A percentile compares a stretch with the other conserved stretches of the same genome.
phyloP scores from a whole-genome alignment of 225 moss, liverwort and hornwort species.

The Sphagnum contortum region DNA sequence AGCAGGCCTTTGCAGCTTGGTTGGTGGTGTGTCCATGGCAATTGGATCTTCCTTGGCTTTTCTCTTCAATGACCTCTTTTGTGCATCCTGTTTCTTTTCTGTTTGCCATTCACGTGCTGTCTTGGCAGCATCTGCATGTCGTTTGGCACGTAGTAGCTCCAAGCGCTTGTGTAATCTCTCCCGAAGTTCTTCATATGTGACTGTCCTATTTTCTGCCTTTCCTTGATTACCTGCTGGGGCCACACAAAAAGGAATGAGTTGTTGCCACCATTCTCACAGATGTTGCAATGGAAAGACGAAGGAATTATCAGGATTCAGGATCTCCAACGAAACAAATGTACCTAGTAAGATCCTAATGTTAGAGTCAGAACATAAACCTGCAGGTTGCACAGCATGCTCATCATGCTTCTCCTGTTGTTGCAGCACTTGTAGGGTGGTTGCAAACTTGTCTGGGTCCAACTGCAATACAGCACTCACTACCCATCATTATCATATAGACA shows the following conservation, averaged over 20 bases:
- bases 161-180: conserved; percentile 83
- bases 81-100: conserved; percentile 74
- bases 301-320: no score
- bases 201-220: conserved; percentile 48
- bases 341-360: no score
- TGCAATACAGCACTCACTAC: conserved; percentile 15
- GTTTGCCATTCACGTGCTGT: conserved; percentile 71
- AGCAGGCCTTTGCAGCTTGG: conserved; percentile 9
- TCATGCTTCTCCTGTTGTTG: conserved; percentile 54
- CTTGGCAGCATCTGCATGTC: conserved; percentile 77
- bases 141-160: conserved; percentile 71
- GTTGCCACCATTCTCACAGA: not conserved
- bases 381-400: conserved; percentile 15
- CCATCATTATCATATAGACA: no score
- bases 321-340: no score
- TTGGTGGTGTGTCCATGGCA: conserved; percentile 10
- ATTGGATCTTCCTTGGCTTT: conserved; percentile 23
- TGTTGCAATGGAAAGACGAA: not conserved
- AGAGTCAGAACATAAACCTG: conserved; percentile 16
- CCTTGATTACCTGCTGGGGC: not conserved
- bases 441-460: conserved; percentile 87
- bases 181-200: conserved; percentile 74
- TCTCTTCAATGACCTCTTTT: conserved; percentile 59
- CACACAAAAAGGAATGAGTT: not conserved
- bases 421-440: conserved; percentile 72